phyloP scores from a whole-genome alignment of 2,329 filamentous ascomycete species.

The Cladosporium halotolerans region DNA sequence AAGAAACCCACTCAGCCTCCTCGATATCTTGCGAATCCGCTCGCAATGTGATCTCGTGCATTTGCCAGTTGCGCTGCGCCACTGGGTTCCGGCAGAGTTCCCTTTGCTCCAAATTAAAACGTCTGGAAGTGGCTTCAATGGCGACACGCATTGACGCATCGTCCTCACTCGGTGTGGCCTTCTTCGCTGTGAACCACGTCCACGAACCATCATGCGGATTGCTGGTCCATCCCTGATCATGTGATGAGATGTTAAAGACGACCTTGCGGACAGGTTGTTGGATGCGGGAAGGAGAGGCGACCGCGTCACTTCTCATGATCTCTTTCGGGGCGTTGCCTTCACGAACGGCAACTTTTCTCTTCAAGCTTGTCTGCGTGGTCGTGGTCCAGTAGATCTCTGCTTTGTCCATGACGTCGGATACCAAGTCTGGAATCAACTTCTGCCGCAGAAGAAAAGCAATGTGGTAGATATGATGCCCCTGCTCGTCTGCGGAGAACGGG shows the following conservation, averaged over 20 bases:
- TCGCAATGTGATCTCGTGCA: conserved; percentile 2
- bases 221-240: conserved; percentile 12
- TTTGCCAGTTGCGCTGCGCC: not conserved
- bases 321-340: not conserved
- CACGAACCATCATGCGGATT: conserved; percentile 1
- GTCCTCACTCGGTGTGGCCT: not conserved
- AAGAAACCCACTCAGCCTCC: conserved; percentile 9
- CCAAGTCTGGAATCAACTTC: conserved; percentile 12
- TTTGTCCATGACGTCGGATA: conserved; percentile 9
- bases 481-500: too few relatives aligned
- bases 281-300: not conserved
- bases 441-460: conserved; percentile 15
- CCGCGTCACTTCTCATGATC: not conserved
- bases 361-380: not conserved
- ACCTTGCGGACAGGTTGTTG: conserved; percentile 8
- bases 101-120: not conserved
- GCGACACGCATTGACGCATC: not conserved
- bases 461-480: conserved; percentile 11
- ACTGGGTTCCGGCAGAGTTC: not conserved
- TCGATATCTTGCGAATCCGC: not conserved
- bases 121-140: not conserved
- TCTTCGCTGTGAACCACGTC: conserved; percentile 14
- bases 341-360: not conserved
- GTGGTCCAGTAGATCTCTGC: conserved; percentile 5
- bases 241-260: conserved; percentile 9